A percentile compares a stretch with the other conserved stretches of the same genome.
These are phyloP conservation scores for Arctium lappa DNA, from an alignment of 129 eudicot species.

Conservation along the genomic window DNA sequence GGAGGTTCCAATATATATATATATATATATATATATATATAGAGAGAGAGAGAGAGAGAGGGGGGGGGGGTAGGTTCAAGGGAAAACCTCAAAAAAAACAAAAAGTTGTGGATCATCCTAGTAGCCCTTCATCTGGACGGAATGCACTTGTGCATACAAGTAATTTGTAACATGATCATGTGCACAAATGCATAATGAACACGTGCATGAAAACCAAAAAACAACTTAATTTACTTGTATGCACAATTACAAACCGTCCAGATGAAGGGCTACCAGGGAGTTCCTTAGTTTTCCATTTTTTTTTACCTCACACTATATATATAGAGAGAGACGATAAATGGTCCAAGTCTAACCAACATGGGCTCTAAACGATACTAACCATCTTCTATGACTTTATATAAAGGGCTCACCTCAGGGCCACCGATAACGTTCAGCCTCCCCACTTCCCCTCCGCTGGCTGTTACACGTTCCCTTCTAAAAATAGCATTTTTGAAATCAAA, in stretches of 20 bases:
- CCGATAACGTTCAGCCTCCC: constrained; percentile 77
- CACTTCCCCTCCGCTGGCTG: constrained; percentile 88
- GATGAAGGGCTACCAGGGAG: no score
- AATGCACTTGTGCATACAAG: background rate
- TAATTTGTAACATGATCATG: no score
- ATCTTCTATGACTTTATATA: background rate
- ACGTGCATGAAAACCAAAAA: no score
- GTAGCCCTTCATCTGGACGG: background rate
- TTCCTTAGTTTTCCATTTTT: no score
- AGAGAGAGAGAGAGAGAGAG: background rate
- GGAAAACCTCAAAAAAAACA: background rate
- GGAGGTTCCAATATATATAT: no score
- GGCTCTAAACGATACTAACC: background rate
- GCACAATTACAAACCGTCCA: no score
- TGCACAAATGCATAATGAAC: no score
- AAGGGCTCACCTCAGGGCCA: constrained; percentile 54
- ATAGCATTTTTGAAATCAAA: constrained; percentile 15
- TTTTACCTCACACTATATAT: no score
- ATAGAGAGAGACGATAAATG: background rate
- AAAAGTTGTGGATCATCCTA: background rate
- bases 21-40: no score
- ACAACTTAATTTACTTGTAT: no score
- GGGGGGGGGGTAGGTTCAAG: background rate
- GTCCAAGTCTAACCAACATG: background rate
- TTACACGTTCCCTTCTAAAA: constrained; percentile 72